Conservation (phyloP, 225 moss, liverwort and hornwort genomes). For the Lunularia cruciata region DNA sequence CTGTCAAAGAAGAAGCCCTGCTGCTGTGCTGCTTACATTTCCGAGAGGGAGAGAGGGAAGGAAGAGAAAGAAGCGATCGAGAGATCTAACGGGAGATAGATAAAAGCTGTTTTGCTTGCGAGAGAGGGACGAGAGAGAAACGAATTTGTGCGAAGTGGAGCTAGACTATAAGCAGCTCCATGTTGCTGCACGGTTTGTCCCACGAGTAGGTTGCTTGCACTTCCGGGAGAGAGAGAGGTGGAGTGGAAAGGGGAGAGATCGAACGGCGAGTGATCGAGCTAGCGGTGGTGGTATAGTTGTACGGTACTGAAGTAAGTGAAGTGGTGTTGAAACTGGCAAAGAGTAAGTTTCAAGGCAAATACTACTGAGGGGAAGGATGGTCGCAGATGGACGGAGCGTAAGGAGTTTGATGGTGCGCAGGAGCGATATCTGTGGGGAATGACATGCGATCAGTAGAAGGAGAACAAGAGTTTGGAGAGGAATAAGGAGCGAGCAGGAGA, state of each 20-base stretch:
- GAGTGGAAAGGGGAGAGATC: neutral
- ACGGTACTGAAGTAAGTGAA: neutral
- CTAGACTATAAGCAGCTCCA: too few relatives aligned
- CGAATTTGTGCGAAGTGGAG: too few relatives aligned
- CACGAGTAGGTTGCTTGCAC: neutral
- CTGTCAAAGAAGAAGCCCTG: neutral
- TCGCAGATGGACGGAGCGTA: constrained; percentile 27
- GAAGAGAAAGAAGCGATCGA: too few relatives aligned
- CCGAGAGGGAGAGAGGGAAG: neutral
- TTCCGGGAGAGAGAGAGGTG: neutral
- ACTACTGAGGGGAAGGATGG: neutral
- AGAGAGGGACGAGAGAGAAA: too few relatives aligned
- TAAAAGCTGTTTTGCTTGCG: too few relatives aligned
- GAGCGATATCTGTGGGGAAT: neutral
- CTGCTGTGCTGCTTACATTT: neutral
- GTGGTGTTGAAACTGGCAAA: neutral
- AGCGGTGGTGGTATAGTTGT: neutral
- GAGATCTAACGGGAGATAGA: too few relatives aligned
- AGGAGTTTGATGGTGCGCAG: neutral
- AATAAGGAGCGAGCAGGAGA: neutral
- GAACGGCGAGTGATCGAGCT: neutral
- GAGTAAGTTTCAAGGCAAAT: neutral
- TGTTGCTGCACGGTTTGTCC: too few relatives aligned
- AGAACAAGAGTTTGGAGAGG: neutral
- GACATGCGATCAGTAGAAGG: neutral